Base-by-base conservation (phyloP, 2,329 filamentous ascomycete species). In the Coniochaeta sp. region DNA sequence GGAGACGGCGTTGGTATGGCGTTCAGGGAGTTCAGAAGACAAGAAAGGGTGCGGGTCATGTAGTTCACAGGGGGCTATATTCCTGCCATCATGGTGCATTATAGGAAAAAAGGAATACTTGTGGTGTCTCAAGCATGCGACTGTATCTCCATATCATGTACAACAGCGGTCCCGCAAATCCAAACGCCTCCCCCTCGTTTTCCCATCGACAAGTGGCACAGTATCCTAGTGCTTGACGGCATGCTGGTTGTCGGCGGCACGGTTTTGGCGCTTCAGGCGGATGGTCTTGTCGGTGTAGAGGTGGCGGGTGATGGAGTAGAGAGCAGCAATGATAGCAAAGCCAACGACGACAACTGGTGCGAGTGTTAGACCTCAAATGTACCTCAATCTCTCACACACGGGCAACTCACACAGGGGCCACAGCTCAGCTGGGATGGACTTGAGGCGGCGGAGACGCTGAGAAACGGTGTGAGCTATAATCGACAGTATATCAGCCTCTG, bases 361-460 rank as follows among this genome's bases (percentile, higher is more conserved):
- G 52, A 46, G 52, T 54, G 59, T 70, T 61, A 65, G 56, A 54
- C 54, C 55, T 51, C 51, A 20, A 32, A n/a, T n/a, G n/a, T 8
- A 40, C 13, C 46, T 14, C n/a, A n/a, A n/a, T n/a, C 20, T 30
- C 18, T 5, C 47, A 50, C 6, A 31, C 24, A 3, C 8, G 24
- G 52, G 50, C n/a, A 26, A 52, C 83, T 71, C 85, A 95, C 91
- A 91, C 63, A 99, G 86, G 66, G 94, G 94, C 63, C 91, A 83
- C 81, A 99, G 81, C 81, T 99, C 94, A 62, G 90, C 84, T 61
- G 94, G 94, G 67, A 97, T 87, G 75, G 85, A 85, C 82, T 87
- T 91, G 67, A 96, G 79, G 69, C 84, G 86, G 70, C 91, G 88
- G 65, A 99, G 79, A 70, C 92, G 89, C 78, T 97, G 94, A 60